Percentiles rank a stretch among this genome's conserved stretches.
Conservation (phyloP, 805 yeast species). For the Candida ovalis region DNA sequence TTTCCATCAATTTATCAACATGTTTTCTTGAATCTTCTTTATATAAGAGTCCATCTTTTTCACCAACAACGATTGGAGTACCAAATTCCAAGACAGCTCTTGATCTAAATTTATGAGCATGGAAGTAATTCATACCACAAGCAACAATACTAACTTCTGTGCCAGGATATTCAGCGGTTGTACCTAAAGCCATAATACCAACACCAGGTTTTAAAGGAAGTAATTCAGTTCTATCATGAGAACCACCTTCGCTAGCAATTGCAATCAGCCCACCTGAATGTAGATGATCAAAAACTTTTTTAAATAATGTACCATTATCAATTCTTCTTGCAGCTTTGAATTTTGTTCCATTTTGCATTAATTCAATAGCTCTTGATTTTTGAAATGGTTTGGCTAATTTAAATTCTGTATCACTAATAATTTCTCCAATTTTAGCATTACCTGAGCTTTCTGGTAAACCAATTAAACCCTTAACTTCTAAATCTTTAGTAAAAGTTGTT, state of each 20-base stretch:
- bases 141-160: conserved; percentile 83
- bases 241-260: conserved; percentile 97
- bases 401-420: conserved; percentile 68
- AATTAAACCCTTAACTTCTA: conserved; percentile 61
- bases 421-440: conserved; percentile 63
- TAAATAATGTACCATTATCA: conserved; percentile 77
- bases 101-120: conserved; percentile 90
- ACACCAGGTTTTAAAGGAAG: conserved; percentile 96
- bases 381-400: conserved; percentile 66
- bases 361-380: conserved; percentile 40
- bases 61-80: conserved; percentile 65
- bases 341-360: conserved; percentile 47
- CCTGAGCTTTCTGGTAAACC: conserved; percentile 80
- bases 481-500: conserved; percentile 63
- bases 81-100: conserved; percentile 96
- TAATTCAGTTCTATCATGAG: conserved; percentile 92
- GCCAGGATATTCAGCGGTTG: conserved; percentile 64
- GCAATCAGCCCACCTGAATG: conserved; percentile 74
- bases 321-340: conserved; percentile 76
- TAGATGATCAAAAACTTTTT: conserved; percentile 75
- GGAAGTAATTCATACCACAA: conserved; percentile 96
- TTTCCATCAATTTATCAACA: conserved; percentile 62
- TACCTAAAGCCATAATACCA: conserved; percentile 95
- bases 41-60: conserved; percentile 61
- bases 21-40: conserved; percentile 63